Evolutionary conservation across 2,329 filamentous ascomycete species (phyloP), one percentile per base, ranked within the genome.

Genomic region (Monosporascus sp.): DNA sequence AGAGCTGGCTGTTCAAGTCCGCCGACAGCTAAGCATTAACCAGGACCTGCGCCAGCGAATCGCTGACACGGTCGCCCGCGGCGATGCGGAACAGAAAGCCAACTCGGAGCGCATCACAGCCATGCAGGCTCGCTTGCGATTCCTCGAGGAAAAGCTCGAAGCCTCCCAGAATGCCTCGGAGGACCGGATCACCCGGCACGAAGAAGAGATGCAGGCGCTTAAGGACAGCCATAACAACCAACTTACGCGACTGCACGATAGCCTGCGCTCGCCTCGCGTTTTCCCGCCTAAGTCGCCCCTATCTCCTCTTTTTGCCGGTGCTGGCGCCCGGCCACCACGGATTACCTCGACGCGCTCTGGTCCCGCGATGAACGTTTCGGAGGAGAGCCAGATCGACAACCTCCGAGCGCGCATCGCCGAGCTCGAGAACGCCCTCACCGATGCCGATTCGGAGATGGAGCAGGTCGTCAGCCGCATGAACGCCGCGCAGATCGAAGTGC

Each of bases 121-220:
- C 51, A 83, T 97, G 68, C 92, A 97, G 68, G 81, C 81, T 57
- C 87, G 86, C 54, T 85, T 99, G 53, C 90, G 88, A 63, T 73
- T 76, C 17, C 83, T 97, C 49, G 94, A 97, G 68, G 92, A 97
- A 56, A 83, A 87, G 62, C 82, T 99, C 22, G 79, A 95, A 51
- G 74, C 83, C 20, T 90, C 93, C 2, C 93, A 97, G 70, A 86
- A 90, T 53, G 82, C 88, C 20, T 93, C 90, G 0, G 94, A 99
- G 68, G 91, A 93, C 48, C 86, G 86, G 39, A 83, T 97, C 53
- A 75, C 82, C 44, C 86, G 85, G 48, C 91, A 97, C 65, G 94
- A 97, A 69, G 90, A 94, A 38, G 91, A 97, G 70, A 81, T 96
- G 38, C 76, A 82, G 18, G 76, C 80, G 22, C 74, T 97, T 51